Percentiles rank a stretch among this genome's conserved stretches.
Evolutionary conservation across 176 grass and related monocot genomes (phyloP).

Genomic region (Carex littledalei): DNA sequence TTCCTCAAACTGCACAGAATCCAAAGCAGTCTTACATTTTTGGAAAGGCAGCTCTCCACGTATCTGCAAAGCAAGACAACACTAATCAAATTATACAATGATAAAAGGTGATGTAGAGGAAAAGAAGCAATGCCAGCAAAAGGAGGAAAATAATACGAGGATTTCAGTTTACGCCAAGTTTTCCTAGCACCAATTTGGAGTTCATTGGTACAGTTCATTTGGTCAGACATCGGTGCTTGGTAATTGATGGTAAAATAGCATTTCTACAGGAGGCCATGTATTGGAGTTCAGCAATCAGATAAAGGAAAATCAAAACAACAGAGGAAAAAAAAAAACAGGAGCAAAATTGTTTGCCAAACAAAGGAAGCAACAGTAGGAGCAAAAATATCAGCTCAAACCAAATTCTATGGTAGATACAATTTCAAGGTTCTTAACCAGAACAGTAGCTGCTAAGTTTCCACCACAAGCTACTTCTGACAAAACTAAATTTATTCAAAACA

Average conservation of each 20-base stretch:
- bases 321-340: background rate
- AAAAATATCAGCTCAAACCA: background rate
- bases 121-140: background rate
- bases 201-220: background rate
- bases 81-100: background rate
- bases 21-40: conserved; percentile 68
- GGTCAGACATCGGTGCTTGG: background rate
- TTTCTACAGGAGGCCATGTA: background rate
- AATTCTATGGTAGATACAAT: background rate
- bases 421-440: background rate
- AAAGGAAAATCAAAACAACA: background rate
- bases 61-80: conserved; percentile 34
- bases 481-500: background rate
- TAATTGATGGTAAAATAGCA: background rate
- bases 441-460: background rate
- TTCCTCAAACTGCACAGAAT: conserved; percentile 69
- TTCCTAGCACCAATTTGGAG: background rate
- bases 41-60: conserved; percentile 69
- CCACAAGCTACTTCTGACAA: background rate
- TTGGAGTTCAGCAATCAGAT: background rate
- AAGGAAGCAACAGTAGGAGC: background rate
- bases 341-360: background rate
- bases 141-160: background rate
- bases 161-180: background rate
- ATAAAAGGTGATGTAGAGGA: background rate